Base-by-base conservation (phyloP, 345 rosid species). In the Aegle marmelos region DNA sequence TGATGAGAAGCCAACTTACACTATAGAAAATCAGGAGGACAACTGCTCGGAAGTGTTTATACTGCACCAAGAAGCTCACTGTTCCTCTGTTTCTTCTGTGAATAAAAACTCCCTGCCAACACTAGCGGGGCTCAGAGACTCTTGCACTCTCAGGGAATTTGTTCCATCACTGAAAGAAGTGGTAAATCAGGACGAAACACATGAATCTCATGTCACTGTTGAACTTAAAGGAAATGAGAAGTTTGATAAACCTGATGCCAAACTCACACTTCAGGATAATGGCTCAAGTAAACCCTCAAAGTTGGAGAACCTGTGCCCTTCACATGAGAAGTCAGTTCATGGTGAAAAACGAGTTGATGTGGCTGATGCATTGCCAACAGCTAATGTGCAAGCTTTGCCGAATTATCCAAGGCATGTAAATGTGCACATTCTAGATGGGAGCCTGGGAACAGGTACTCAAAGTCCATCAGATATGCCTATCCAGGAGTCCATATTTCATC, bases 371-470 rank as follows among this genome's bases (percentile, higher is more conserved):
- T 54, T 77, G 77, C 83, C 72, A 37, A 68, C 78, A 34, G 89
- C 88, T 79, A 86, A 87, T 77, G 80, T 82, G 82, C 89, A 89
- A 83, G 78, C 85, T 70, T 79, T 85, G 79, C 92, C 87, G 63
- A 88, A 76, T 88, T 90, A 86, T 79, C 98, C 98, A 58, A 87
- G 88, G 85, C 94, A 89, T 77, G 90, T 90, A 33, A 81, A 91
- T 6, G 90, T 88, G 73, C 92, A 88, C 61, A 86, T 87, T 70
- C 60, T 91, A 80, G 90, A 92, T 70, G 94, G 90, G 64, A 91
- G 84, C 75, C 72, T 64, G 21, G 86, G 87, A 69, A 75, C 84
- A 36, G 85, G 85, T 79, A 71, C 81, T 81, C 89, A 83, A 71
- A 78, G 83, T 82, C 86, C 89, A 75, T 64, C 80, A 57, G 89